phyloP scores from a whole-genome alignment of 225 moss, liverwort and hornwort genomes.

The Bryoerythrophyllum caledonicum region DNA sequence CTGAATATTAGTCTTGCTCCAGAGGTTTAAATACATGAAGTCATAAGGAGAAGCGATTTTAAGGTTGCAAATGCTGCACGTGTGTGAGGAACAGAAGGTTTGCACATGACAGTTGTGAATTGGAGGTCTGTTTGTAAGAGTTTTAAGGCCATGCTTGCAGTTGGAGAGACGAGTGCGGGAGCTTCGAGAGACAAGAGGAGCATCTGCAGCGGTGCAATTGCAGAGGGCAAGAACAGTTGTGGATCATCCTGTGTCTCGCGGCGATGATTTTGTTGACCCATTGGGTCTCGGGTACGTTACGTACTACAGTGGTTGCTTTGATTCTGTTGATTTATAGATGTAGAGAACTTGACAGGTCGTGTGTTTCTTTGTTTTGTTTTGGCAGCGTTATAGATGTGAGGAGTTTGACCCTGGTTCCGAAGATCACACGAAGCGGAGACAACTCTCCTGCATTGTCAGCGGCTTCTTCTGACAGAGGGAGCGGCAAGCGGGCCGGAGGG shows the following conservation, averaged over 20 bases:
- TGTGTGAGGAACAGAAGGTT: neutral
- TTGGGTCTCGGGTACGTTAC: conserved; percentile 56
- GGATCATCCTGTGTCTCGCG: conserved; percentile 49
- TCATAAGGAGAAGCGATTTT: neutral
- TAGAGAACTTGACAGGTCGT: neutral
- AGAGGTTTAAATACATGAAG: neutral
- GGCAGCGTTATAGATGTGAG: conserved; percentile 48
- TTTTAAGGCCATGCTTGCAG: conserved; percentile 25
- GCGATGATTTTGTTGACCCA: conserved; percentile 56
- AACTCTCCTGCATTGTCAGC: conserved; percentile 50
- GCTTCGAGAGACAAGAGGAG: conserved; percentile 89
- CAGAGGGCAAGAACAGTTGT: conserved; percentile 47
- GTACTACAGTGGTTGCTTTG: neutral
- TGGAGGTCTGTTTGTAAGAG: too few relatives aligned
- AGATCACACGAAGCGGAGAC: conserved; percentile 53
- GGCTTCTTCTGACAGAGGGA: conserved; percentile 53
- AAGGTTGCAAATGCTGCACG: neutral
- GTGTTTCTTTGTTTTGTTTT: neutral
- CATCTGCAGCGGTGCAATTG: conserved; percentile 44
- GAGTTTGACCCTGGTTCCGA: conserved; percentile 56
- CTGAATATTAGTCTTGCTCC: neutral
- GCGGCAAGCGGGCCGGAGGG: conserved; percentile 45
- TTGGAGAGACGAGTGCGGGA: conserved; percentile 90
- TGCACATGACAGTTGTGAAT: too few relatives aligned
- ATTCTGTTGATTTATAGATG: neutral